These are phyloP conservation scores for Marasmius fiardii DNA, from an alignment of 1,284 basidiomycete genomes.

Conservation along the genomic window DNA sequence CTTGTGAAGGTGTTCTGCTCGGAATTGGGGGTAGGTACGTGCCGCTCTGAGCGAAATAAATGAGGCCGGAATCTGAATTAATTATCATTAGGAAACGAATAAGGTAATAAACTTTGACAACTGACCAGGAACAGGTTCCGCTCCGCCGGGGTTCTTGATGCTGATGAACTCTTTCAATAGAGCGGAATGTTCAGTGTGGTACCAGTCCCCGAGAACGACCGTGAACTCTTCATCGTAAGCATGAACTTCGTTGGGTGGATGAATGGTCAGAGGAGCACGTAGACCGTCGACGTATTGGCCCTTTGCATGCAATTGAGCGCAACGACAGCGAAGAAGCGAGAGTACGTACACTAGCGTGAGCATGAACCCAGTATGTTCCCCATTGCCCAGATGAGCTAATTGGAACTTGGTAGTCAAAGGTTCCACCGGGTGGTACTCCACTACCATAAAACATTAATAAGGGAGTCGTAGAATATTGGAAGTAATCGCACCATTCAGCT, in stretches of 20 bases:
- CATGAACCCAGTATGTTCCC: constrained; percentile 91
- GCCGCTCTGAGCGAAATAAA: constrained; percentile 82
- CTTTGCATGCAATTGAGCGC: constrained; percentile 12
- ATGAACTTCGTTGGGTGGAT: constrained; percentile 58
- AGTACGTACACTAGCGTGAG: constrained; percentile 51
- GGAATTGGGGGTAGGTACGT: constrained; percentile 63
- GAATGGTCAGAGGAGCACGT: constrained; percentile 75
- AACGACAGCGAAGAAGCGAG: constrained; percentile 13
- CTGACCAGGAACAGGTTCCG: constrained; percentile 82
- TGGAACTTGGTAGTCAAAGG: constrained; percentile 81
- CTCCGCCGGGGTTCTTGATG: constrained; percentile 76
- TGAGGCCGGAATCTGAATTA: constrained; percentile 65
- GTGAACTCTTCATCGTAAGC: constrained; percentile 92
- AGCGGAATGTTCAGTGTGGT: constrained; percentile 68
- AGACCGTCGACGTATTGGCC: constrained; percentile 90
- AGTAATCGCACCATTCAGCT: constrained; percentile 74
- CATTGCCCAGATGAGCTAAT: constrained; percentile 68
- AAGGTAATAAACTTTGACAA: background rate
- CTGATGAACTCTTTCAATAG: constrained; percentile 74
- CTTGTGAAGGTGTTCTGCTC: constrained; percentile 42
- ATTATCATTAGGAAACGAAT: background rate
- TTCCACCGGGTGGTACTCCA: constrained; percentile 76
- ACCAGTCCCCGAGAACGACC: constrained; percentile 84
- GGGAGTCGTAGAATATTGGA: background rate
- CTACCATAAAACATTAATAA: constrained; percentile 33